Percentiles rank a stretch among this genome's conserved stretches.
Conservation (phyloP, 2,329 filamentous ascomycete genomes). For the Exophiala sp. region DNA sequence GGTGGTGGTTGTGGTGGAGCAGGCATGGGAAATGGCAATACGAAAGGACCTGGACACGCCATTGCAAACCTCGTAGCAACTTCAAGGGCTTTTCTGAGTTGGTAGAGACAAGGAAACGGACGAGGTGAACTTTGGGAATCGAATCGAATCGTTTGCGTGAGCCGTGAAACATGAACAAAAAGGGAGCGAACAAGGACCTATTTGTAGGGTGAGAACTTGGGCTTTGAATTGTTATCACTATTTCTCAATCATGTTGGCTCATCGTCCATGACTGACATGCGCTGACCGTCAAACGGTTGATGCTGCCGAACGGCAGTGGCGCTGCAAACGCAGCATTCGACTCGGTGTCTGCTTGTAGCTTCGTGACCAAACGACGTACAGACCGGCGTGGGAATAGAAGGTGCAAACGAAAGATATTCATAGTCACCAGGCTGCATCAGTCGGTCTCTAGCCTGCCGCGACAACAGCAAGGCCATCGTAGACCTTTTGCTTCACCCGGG, state of each 20-base stretch:
- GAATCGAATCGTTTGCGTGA: not conserved
- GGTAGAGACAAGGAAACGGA: not conserved
- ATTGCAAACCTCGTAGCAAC: constrained; percentile 25
- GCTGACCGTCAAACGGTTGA: not conserved
- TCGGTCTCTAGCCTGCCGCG: constrained; percentile 55
- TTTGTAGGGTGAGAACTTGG: not conserved
- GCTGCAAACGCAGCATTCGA: not conserved
- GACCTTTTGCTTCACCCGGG: constrained; percentile 81
- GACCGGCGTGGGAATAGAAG: not conserved
- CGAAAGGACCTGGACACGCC: constrained; percentile 31
- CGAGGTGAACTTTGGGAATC: not conserved
- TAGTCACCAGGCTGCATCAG: not conserved
- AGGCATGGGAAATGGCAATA: constrained; percentile 12
- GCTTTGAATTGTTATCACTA: not conserved
- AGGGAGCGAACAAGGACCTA: not conserved
- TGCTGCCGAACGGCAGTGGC: not conserved
- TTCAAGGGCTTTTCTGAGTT: not conserved
- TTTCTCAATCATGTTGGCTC: not conserved
- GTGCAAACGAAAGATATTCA: not conserved
- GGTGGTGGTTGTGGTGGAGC: constrained; percentile 2
- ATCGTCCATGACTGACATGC: not conserved
- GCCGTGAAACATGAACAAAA: not conserved
- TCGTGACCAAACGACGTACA: not conserved
- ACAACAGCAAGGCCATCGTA: constrained; percentile 93
- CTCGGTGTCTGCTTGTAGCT: not conserved